These are phyloP conservation scores for Salix caprea DNA, from an alignment of 345 rosid species.

Conservation along the genomic window DNA sequence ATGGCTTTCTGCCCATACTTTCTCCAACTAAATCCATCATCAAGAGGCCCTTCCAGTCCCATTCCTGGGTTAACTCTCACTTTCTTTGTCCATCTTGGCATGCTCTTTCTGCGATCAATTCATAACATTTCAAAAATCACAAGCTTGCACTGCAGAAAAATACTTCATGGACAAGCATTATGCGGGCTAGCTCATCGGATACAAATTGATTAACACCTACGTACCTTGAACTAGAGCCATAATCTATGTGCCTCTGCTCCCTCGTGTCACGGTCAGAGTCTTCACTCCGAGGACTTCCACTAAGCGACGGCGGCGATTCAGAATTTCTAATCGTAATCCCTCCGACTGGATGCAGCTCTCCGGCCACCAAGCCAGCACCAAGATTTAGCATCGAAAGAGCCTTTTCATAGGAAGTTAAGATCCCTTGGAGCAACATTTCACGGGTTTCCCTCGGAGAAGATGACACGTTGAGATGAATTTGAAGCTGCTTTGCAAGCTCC, in stretches of 20 bases:
- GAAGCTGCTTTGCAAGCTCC: conserved; percentile 56
- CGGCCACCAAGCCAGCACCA: neutral
- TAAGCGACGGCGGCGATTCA: conserved; percentile 41
- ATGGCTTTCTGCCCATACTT: conserved; percentile 92
- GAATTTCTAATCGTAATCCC: conserved; percentile 23
- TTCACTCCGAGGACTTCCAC: conserved; percentile 61
- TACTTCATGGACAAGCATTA: neutral
- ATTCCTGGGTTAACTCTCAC: conserved; percentile 51
- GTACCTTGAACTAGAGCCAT: conserved; percentile 41
- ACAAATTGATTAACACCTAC: neutral
- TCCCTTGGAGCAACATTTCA: conserved; percentile 42
- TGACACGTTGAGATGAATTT: conserved; percentile 30
- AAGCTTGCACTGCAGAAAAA: neutral
- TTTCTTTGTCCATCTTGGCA: conserved; percentile 48
- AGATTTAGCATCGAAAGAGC: conserved; percentile 49
- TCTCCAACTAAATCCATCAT: conserved; percentile 93
- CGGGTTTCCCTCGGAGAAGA: conserved; percentile 44
- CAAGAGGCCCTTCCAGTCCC: conserved; percentile 56
- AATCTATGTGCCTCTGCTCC: conserved; percentile 37
- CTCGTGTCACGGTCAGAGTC: conserved; percentile 55
- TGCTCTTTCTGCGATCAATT: conserved; percentile 41
- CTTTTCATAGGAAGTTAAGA: conserved; percentile 55
- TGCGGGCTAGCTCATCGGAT: neutral
- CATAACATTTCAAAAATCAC: neutral
- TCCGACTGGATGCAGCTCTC: conserved; percentile 13